Evolutionary conservation across 1,139 yeast species (phyloP).

Genomic region (Suhomyces coccinellae): DNA sequence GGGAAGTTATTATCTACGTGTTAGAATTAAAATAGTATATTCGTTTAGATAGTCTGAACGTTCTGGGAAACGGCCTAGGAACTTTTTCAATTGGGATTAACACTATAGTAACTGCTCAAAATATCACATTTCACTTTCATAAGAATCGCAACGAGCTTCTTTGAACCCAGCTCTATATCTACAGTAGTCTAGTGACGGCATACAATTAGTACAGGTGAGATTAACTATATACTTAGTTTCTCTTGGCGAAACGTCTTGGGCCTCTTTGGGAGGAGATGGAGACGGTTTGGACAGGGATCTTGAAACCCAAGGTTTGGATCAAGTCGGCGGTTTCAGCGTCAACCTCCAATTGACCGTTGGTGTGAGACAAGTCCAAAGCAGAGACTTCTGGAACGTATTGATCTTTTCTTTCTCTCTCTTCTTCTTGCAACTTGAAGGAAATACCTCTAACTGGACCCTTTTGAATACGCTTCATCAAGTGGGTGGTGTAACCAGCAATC

Average conservation of each 20-base stretch:
- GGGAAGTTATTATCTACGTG: too few relatives aligned
- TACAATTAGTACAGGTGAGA: conserved; percentile 13
- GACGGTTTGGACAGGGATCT: conserved; percentile 89
- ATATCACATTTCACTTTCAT: too few relatives aligned
- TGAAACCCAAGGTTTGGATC: conserved; percentile 95
- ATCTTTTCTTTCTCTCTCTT: conserved; percentile 99
- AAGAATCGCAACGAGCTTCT: too few relatives aligned
- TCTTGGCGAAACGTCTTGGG: conserved; percentile 94
- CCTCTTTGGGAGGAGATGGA: conserved; percentile 92
- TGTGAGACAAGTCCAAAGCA: conserved; percentile 97
- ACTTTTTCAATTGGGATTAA: too few relatives aligned
- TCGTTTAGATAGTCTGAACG: too few relatives aligned
- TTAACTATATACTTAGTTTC: conserved; percentile 56
- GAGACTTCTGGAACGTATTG: conserved; percentile 99
- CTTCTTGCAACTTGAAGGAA: conserved; percentile 99
- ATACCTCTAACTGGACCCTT: conserved; percentile 99
- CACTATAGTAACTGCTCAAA: too few relatives aligned
- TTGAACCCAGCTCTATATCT: background rate
- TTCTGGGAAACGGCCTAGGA: too few relatives aligned
- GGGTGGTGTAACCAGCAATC: conserved; percentile 99
- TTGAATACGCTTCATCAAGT: conserved; percentile 99
- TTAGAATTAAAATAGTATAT: too few relatives aligned
- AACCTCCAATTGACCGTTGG: conserved; percentile 95
- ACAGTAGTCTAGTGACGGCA: conserved; percentile 1
- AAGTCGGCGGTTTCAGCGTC: conserved; percentile 98